A percentile compares a stretch with the other conserved stretches of the same genome.
Conservation (phyloP, 108 stramenopile genomes). For the Cyclostephanos invisitatus region DNA sequence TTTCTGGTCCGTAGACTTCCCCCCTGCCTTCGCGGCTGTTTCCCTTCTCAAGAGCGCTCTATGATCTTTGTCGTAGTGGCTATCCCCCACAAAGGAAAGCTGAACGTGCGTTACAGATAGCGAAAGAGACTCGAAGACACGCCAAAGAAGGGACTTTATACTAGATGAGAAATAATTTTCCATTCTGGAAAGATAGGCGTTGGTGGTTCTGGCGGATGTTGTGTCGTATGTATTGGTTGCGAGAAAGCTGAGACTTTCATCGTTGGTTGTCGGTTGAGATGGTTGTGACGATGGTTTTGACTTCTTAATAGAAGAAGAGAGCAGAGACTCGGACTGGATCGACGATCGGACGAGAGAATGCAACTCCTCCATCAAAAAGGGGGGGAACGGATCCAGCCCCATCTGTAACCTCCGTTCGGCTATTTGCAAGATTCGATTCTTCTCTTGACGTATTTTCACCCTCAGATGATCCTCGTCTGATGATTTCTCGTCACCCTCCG, state of each 20-base stretch:
- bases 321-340: conserved; percentile 7
- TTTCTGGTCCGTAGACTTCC: conserved; percentile 1
- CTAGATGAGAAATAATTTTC: conserved; percentile 41
- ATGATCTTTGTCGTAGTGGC: conserved; percentile 44
- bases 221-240: conserved; percentile 2
- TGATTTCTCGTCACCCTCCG: conserved; percentile 1
- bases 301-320: background rate
- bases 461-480: conserved; percentile 10
- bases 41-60: conserved; percentile 10
- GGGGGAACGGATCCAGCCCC: conserved; percentile 46
- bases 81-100: conserved; percentile 33
- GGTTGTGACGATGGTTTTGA: background rate
- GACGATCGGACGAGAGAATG: conserved; percentile 16
- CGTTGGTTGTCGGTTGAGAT: background rate
- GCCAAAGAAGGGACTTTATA: conserved; percentile 38
- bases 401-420: conserved; percentile 39
- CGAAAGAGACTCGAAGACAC: conserved; percentile 39
- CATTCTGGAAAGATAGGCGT: conserved; percentile 23
- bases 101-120: conserved; percentile 33
- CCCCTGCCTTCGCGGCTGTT: background rate
- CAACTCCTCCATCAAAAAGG: conserved; percentile 19
- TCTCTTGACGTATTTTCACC: conserved; percentile 29
- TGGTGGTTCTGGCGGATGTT: background rate
- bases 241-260: background rate
- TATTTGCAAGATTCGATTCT: conserved; percentile 41